These are phyloP conservation scores for Daldinia vernicosa DNA, from an alignment of 495 filamentous ascomycete genomes.

Conservation along the genomic window DNA sequence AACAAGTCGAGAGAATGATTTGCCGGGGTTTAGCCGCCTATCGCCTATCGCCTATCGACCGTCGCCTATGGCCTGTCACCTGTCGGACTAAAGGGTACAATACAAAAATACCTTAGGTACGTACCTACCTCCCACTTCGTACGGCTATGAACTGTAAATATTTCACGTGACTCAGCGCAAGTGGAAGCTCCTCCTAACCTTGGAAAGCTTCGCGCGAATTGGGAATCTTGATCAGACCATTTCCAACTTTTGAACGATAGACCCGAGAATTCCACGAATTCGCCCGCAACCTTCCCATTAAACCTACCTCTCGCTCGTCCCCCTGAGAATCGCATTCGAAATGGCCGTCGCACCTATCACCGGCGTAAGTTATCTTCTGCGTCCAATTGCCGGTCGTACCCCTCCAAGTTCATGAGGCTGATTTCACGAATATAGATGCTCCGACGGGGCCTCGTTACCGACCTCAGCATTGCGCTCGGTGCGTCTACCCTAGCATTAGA, in stretches of 20 bases:
- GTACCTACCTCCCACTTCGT: no score
- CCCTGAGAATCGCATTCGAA: slow-evolving; percentile 41
- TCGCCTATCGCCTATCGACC: no score
- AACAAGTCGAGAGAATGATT: not conserved
- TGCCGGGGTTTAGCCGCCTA: slow-evolving; percentile 26
- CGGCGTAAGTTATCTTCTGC: slow-evolving; percentile 47
- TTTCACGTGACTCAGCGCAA: slow-evolving; percentile 28
- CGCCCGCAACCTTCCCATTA: not conserved
- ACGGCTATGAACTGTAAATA: no score
- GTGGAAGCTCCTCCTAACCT: slow-evolving; percentile 5
- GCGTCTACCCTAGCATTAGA: slow-evolving; percentile 29
- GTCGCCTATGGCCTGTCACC: not conserved
- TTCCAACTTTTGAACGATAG: slow-evolving; percentile 15
- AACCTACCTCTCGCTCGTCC: slow-evolving; percentile 11
- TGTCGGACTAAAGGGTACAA: no score
- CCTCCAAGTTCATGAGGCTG: slow-evolving; percentile 10
- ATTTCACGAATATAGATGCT: slow-evolving; percentile 54
- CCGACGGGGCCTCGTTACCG: slow-evolving; percentile 58
- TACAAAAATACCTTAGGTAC: no score
- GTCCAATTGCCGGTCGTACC: slow-evolving; percentile 25
- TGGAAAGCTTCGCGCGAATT: slow-evolving; percentile 34
- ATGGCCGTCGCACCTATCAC: slow-evolving; percentile 57
- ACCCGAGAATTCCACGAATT: slow-evolving; percentile 4
- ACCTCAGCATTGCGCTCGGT: slow-evolving; percentile 57
- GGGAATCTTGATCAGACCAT: slow-evolving; percentile 35